Conservation (phyloP, 2,329 filamentous ascomycete genomes). For the Emydomyces testavorans region DNA sequence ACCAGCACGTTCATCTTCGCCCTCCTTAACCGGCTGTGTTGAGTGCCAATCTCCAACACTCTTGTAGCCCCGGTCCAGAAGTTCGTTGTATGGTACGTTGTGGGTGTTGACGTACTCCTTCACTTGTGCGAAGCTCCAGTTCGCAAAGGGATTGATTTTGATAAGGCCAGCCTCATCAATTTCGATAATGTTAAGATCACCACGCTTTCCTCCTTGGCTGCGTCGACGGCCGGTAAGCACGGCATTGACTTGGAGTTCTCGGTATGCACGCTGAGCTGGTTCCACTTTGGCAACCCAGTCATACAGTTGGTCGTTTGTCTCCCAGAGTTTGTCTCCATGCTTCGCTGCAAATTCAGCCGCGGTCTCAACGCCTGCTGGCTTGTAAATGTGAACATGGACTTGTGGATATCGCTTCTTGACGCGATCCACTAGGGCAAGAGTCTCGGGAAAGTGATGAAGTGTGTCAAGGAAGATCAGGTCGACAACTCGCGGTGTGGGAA, state of each 20-base stretch:
- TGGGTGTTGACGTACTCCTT: constrained; percentile 75
- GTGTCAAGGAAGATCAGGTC: constrained; percentile 66
- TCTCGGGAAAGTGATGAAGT: constrained; percentile 71
- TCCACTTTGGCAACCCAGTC: constrained; percentile 98
- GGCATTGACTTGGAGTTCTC: constrained; percentile 74
- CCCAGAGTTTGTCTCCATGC: constrained; percentile 76
- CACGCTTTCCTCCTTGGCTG: constrained; percentile 86
- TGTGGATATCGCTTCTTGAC: constrained; percentile 66
- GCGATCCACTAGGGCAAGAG: constrained; percentile 59
- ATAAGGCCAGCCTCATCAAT: constrained; percentile 81
- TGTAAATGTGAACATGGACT: constrained; percentile 77
- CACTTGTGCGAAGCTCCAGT: constrained; percentile 87
- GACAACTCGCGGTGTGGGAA: constrained; percentile 40
- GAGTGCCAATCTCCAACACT: constrained; percentile 98
- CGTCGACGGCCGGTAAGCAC: constrained; percentile 84
- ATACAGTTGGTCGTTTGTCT: constrained; percentile 76
- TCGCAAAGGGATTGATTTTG: constrained; percentile 95
- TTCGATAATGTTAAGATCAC: constrained; percentile 82
- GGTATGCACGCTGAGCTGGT: constrained; percentile 82
- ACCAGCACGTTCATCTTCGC: constrained; percentile 90
- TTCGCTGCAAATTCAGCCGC: constrained; percentile 66
- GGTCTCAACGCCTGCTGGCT: constrained; percentile 63
- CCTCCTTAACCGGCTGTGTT: constrained; percentile 75
- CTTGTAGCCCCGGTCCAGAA: constrained; percentile 93
- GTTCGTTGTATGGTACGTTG: constrained; percentile 82